Evolutionary conservation across 352 stramenopile species (phyloP), one percentile per base, ranked within the genome.

Genomic region (Phytophthora lateralis): DNA sequence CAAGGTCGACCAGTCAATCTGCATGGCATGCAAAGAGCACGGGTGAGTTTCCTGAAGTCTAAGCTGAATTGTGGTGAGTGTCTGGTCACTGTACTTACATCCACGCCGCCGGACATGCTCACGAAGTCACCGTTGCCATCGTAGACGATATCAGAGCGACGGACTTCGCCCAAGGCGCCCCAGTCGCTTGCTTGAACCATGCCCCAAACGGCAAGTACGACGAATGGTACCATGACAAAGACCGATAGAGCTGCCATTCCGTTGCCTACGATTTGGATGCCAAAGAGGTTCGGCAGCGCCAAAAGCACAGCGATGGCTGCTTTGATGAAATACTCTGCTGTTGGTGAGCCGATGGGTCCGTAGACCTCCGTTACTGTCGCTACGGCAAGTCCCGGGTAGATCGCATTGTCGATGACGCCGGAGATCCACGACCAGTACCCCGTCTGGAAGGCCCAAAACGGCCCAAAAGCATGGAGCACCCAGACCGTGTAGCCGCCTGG

Each of bases 331-430:
- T 82, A 85, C 44, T 78, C 59, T 3, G 54, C 56, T 5, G 68
- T 50, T 0, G 66, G 30, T 17, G 60, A 69, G 12, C 48, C 71
- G n/a, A 83, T 55, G 4, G 50, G 56, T 15, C 69, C 72, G 35
- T 69, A 80, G 30, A 71, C 76, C 8, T 82, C 71, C 8, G 64
- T 76, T 42, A 86, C 68, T 15, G 64, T 73, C 3, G 71, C 56
- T 18, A 86, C 66, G 0, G 74, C 72, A 12, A 97, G 73, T 17
- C 90, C 82, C 3, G 93, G 91, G 75, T 98, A 98, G 46, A 98
- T 84, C 6, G 91, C 86, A 74, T 97, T 98, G 73, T 98, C 93
- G 43, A 91, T 92, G 15, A 93, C 90, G 32, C 91, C 92, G 3
- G 78, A 88, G 27, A 98, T 73, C 92, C 92, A 98, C 35, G 72